These are phyloP conservation scores for Amanita phalloides DNA, from an alignment of 768 basidiomycete genomes.

Conservation along the genomic window DNA sequence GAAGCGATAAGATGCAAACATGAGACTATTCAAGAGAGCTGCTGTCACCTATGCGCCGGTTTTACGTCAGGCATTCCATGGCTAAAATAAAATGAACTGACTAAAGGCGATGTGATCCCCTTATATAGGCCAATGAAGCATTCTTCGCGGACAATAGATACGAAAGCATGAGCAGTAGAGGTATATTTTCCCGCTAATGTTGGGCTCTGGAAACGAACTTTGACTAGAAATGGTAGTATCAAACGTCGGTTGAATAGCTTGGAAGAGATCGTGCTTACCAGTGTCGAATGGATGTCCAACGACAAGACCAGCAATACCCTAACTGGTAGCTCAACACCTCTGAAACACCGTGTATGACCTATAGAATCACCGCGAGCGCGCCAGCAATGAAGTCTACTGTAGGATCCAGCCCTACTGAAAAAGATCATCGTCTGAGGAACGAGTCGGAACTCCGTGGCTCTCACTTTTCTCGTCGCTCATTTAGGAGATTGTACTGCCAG, in stretches of 20 bases:
- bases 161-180: conserved; percentile 52
- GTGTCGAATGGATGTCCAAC: conserved; percentile 76
- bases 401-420: conserved; percentile 35
- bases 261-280: conserved; percentile 10
- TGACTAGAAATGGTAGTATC: conserved; percentile 34
- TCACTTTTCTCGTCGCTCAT: too few relatives aligned
- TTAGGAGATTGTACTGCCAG: too few relatives aligned
- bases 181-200: conserved; percentile 43
- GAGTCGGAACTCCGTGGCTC: too few relatives aligned
- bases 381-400: conserved; percentile 73
- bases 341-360: not conserved
- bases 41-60: conserved; percentile 39
- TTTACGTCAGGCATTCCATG: not conserved
- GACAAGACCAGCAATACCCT: conserved; percentile 57
- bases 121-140: conserved; percentile 59
- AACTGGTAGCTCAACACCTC: not conserved
- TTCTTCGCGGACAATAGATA: conserved; percentile 63
- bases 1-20: conserved; percentile 79
- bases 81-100: conserved; percentile 19
- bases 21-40: conserved; percentile 74
- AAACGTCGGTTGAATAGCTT: not conserved
- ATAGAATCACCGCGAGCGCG: conserved; percentile 37
- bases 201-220: conserved; percentile 72
- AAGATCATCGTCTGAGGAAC: too few relatives aligned
- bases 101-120: conserved; percentile 74